These are phyloP conservation scores for Paecilomyces fulvus DNA, from an alignment of 2,329 filamentous ascomycete species.

Conservation along the genomic window DNA sequence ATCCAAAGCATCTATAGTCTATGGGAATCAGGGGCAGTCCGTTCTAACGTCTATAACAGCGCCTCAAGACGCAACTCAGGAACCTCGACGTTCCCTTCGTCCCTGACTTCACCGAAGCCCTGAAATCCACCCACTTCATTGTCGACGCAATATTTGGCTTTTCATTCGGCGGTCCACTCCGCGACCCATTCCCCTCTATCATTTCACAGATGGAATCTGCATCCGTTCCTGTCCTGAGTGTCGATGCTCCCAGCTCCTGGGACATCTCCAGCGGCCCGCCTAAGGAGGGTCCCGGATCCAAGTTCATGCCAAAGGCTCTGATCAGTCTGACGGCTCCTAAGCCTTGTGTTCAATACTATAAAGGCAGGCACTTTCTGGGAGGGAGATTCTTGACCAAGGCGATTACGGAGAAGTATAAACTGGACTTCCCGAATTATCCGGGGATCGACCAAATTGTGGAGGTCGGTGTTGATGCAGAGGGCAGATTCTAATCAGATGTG, in stretches of 20 bases:
- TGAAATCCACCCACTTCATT: slow-evolving; percentile 66
- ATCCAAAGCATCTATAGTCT: not conserved
- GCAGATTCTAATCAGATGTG: slow-evolving; percentile 19
- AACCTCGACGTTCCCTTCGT: slow-evolving; percentile 78
- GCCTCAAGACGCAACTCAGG: slow-evolving; percentile 74
- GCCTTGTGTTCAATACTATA: slow-evolving; percentile 75
- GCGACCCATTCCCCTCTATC: slow-evolving; percentile 81
- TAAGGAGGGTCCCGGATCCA: slow-evolving; percentile 63
- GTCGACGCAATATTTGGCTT: slow-evolving; percentile 95
- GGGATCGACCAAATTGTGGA: slow-evolving; percentile 88
- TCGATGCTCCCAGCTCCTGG: slow-evolving; percentile 93
- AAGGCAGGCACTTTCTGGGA: slow-evolving; percentile 82
- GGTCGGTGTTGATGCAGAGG: slow-evolving; percentile 40
- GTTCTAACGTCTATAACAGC: slow-evolving; percentile 38
- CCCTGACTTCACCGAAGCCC: slow-evolving; percentile 62
- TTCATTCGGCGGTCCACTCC: slow-evolving; percentile 82
- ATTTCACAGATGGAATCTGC: slow-evolving; percentile 69
- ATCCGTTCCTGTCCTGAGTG: slow-evolving; percentile 68
- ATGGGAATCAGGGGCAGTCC: not conserved
- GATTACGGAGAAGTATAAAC: slow-evolving; percentile 75
- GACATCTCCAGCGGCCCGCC: slow-evolving; percentile 83
- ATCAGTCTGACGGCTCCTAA: slow-evolving; percentile 92
- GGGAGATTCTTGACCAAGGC: slow-evolving; percentile 75
- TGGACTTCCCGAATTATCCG: slow-evolving; percentile 74
- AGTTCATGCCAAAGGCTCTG: slow-evolving; percentile 70